Base-by-base conservation (phyloP, 257 asterid genomes). In the Fraxinus pennsylvanica region DNA sequence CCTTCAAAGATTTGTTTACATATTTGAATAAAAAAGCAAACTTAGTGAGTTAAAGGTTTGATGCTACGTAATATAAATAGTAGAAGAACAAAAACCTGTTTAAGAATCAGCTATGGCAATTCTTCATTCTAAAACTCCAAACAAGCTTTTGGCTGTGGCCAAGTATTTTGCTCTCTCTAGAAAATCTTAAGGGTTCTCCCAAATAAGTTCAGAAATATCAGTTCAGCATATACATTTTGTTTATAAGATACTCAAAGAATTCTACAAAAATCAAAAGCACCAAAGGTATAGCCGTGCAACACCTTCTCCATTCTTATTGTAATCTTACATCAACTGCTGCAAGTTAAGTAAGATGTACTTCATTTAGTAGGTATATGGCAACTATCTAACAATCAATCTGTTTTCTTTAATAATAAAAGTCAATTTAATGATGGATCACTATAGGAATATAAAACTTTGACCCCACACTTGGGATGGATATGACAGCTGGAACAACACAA, bases 161-260 rank as follows among this genome's bases (percentile, higher is more conserved):
- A 25, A 4, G 38, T 8, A 29, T 19, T 47, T 33, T 27, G 32
- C 9, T 32, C 22, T 54, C 61, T 27, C 68, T 39, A 33, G 57
- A 47, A 52, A 71, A 61, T 43, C 43, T 5, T 5, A 43, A 72
- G 73, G 65, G 25, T 66, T 72, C 73, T 61, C 57, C 73, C 54
- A 43, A 73, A 72, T 79, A 43, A 59, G n/a, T 33, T 50, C 43
- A 68, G 19, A 68, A 72, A 61, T 27, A 32, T 15, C 63, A 17
- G 63, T 54, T 19, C 0, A 15, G 63, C 25, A 15, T 4, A 54
- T 30, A 32, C 3, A 14, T 15, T 67, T 52, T 57, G 36, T 36
- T 22, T 29, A 35, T n/a, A 74, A 9, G 52, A 57, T 19, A 19
- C 71, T 14, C 32, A 35, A n/a, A 22, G 13, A 27, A 22, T 75